Base-by-base conservation (phyloP, 768 basidiomycete species). In the Naganishia onofrii region DNA sequence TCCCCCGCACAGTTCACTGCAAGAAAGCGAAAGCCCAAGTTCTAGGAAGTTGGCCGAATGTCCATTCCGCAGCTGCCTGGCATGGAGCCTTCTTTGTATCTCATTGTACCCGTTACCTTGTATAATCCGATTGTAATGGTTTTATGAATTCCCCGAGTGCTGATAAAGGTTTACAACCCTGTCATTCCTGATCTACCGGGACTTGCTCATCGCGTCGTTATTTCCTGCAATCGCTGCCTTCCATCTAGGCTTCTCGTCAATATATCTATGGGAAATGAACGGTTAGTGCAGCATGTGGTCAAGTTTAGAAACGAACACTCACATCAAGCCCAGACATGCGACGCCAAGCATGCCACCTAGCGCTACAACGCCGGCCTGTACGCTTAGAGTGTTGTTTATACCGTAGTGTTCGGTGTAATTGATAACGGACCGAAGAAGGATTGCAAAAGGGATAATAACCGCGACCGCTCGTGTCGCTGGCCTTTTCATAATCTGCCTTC, bases 1-100 rank as follows among this genome's bases (percentile, higher is more conserved):
- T 38, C 32, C 4, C 48, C 90, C 34, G 92, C 91, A 26, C 92
- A 89, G 84, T 96, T 86, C 78, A 96, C 94, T 2, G 93, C 90
- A n/a, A 87, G 94, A 75, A 93, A 90, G 81, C 86, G 94, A 81
- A 89, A 85, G 80, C 78, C 88, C 29, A 82, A 85, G 28, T 97
- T 97, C 83, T 97, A 79, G 85, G 26, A 56, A 19, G 10, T 28
- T 69, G 31, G n/a, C 32, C 23, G 36, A 34, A 44, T 17, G 38
- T 46, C 46, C 23, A 23, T n/a, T 7, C 23, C 13, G 48, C 48
- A 26, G 3, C 48, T 23, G 6, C 3, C 7, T n/a, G 48, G 5
- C 23, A 51, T 26, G 3, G 4, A 3, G 48, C 48, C 23, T 23
- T 7, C 12, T 51, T 3, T 51, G 48, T 51, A 51, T 51, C 23